These are phyloP conservation scores for Trichosporon faecale DNA, from an alignment of 1,284 basidiomycete species.

Conservation along the genomic window DNA sequence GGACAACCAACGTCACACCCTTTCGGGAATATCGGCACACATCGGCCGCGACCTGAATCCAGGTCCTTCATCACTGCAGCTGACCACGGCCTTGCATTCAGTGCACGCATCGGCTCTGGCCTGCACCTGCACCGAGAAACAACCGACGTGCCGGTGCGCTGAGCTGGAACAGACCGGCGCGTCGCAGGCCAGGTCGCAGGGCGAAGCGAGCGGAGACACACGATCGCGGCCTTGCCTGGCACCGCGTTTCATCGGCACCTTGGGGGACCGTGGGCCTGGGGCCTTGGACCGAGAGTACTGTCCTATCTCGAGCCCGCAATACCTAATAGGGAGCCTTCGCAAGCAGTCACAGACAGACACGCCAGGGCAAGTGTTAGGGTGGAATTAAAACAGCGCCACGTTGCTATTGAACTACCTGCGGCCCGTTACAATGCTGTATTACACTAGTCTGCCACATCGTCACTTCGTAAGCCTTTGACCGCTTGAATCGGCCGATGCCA, in stretches of 20 bases:
- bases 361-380: not conserved
- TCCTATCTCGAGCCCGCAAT: not conserved
- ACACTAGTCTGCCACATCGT: not conserved
- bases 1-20: constrained; percentile 9
- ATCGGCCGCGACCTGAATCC: constrained; percentile 5
- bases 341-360: not conserved
- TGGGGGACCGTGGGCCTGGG: not conserved
- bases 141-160: not conserved
- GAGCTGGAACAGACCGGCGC: not conserved
- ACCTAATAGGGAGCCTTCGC: not conserved
- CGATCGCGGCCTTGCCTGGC: not conserved
- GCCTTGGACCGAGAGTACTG: not conserved
- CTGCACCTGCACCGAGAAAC: not conserved
- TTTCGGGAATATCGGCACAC: constrained; percentile 10
- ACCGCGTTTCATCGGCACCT: not conserved
- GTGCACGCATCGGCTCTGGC: not conserved
- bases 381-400: not conserved
- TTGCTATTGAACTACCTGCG: not conserved
- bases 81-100: not conserved
- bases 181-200: not conserved
- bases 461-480: not conserved
- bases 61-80: not conserved
- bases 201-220: not conserved
- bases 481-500: not conserved
- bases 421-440: not conserved